Conservation (phyloP, 2,329 filamentous ascomycete species). For the Aspergillus melleus region DNA sequence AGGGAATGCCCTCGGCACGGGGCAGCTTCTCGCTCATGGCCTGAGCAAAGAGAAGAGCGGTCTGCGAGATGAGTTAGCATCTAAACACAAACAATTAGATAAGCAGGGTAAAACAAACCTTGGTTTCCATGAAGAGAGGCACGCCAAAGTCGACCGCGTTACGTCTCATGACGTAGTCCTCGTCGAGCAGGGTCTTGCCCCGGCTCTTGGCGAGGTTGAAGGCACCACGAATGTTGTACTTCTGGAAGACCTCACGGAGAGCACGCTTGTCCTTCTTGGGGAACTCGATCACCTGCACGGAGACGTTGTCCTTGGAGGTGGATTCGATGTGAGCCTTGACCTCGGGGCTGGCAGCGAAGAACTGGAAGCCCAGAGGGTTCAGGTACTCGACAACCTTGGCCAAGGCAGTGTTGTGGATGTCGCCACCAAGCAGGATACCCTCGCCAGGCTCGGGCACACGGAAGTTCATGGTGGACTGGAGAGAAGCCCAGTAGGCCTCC, state of each 20-base stretch:
- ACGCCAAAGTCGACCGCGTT: conserved; percentile 99
- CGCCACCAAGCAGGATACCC: conserved; percentile 91
- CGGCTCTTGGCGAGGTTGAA: conserved; percentile 90
- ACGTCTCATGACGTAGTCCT: conserved; percentile 97
- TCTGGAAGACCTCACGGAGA: conserved; percentile 90
- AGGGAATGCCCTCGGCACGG: conserved; percentile 79
- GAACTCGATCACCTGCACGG: conserved; percentile 91
- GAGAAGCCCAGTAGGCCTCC: conserved; percentile 95
- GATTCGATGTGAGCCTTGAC: conserved; percentile 84
- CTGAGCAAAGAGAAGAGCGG: conserved; percentile 90
- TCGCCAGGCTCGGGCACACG: conserved; percentile 90
- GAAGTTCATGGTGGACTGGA: conserved; percentile 99
- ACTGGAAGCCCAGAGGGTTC: conserved; percentile 86
- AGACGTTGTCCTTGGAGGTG: conserved; percentile 63
- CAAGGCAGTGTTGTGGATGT: conserved; percentile 69
- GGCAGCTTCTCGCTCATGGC: conserved; percentile 98
- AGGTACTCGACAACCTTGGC: conserved; percentile 82
- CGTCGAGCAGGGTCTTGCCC: conserved; percentile 80
- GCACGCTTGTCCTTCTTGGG: conserved; percentile 94
- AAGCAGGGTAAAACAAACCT: conserved; percentile 60
- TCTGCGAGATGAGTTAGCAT: conserved; percentile 56
- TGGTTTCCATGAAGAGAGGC: conserved; percentile 96
- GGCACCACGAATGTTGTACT: conserved; percentile 91
- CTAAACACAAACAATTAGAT: neutral
- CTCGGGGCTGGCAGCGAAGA: conserved; percentile 78